A percentile compares a stretch with the other conserved stretches of the same genome.
These are phyloP conservation scores for Gracilaria gracilis DNA, from an alignment of 23 red algal species.

Conservation along the genomic window DNA sequence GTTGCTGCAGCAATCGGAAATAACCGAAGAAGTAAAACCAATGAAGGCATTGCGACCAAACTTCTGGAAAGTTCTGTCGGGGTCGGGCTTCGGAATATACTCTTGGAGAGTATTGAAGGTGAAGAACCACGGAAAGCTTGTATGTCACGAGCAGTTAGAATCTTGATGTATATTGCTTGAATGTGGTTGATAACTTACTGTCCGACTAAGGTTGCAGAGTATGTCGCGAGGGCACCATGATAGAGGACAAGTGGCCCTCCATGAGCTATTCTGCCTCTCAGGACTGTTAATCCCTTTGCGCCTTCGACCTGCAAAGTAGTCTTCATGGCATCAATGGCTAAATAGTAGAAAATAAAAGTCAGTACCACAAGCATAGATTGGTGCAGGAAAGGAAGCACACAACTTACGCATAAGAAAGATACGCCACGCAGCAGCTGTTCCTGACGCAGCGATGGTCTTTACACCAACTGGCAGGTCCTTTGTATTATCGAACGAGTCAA, in stretches of 20 bases:
- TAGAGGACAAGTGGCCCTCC: conserved; percentile 74
- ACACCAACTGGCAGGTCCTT: conserved; percentile 69
- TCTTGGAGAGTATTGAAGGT: conserved; percentile 72
- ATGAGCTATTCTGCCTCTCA: conserved; percentile 26
- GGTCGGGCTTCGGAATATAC: conserved; percentile 64
- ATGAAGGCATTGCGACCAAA: conserved; percentile 79
- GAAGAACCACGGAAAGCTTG: conserved; percentile 75
- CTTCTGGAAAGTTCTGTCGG: conserved; percentile 69
- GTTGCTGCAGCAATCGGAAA: conserved; percentile 78
- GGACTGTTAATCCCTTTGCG: conserved; percentile 65
- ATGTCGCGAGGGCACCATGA: conserved; percentile 70
- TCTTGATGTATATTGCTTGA: too few species aligned
- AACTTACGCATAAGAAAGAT: conserved; percentile 87
- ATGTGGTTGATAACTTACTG: conserved; percentile 42
- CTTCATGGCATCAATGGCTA: conserved; percentile 76
- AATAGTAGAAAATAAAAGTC: background rate
- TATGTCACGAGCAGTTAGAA: background rate
- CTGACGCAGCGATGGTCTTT: conserved; percentile 62
- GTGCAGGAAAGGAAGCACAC: background rate
- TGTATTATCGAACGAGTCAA: conserved; percentile 68
- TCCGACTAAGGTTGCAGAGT: conserved; percentile 66
- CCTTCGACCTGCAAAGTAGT: conserved; percentile 80
- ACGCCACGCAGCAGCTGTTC: conserved; percentile 60
- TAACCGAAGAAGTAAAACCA: conserved; percentile 74
- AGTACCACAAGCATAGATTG: background rate